Percentiles rank a stretch among this genome's conserved stretches.
Evolutionary conservation across 1,284 basidiomycete species (phyloP).

Genomic region (Ganoderma sp.): DNA sequence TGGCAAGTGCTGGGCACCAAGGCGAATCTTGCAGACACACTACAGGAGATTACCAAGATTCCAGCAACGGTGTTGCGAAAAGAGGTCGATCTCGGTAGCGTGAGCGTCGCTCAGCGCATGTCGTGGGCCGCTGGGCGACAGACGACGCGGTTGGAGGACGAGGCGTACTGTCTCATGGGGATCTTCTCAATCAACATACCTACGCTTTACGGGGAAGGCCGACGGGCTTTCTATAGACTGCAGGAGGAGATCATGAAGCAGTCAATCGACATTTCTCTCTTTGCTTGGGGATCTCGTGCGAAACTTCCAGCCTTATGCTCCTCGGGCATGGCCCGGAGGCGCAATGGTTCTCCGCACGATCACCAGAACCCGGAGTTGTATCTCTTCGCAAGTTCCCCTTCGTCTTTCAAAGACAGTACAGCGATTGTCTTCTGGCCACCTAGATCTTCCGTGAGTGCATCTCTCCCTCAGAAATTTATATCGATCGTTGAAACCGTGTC

Average conservation of each 20-base stretch:
- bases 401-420: background rate
- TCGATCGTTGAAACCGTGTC: background rate
- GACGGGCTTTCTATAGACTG: slow-evolving; percentile 6
- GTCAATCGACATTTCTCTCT: slow-evolving; percentile 3
- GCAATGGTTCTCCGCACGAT: background rate
- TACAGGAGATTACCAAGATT: slow-evolving; percentile 1
- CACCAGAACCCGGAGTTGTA: background rate
- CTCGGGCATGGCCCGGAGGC: background rate
- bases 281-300: slow-evolving; percentile 12
- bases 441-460: background rate
- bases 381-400: background rate
- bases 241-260: slow-evolving; percentile 13
- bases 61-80: background rate
- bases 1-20: slow-evolving; percentile 17
- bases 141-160: slow-evolving; percentile 7
- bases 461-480: background rate
- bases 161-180: slow-evolving; percentile 9
- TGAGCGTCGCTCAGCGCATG: slow-evolving; percentile 9
- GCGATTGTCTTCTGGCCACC: background rate
- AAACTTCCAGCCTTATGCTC: background rate
- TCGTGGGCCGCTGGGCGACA: slow-evolving; percentile 7
- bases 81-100: background rate
- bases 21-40: background rate
- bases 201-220: slow-evolving; percentile 11
- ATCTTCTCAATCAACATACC: slow-evolving; percentile 9